Base-by-base conservation (phyloP, 805 yeast species). In the Starmerella apis region DNA sequence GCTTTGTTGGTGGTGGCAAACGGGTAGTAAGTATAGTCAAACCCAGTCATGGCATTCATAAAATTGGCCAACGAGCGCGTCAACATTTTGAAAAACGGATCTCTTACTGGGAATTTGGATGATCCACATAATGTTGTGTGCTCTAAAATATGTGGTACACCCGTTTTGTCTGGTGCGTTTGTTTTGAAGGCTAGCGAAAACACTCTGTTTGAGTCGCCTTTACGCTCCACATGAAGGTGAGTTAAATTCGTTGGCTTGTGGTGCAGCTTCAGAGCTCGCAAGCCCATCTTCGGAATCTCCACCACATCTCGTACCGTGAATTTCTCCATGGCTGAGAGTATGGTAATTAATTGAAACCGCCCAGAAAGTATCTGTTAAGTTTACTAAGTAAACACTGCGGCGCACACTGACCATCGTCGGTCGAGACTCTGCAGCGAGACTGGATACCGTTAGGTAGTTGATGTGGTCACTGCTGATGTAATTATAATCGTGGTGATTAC, bases 1-100 rank as follows among this genome's bases (percentile, higher is more conserved):
- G 76, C 77, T 38, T 67, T 64, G 65, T 92, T 92, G 10, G 97
- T 90, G 2, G 98, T 92, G 25, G 97, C 84, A 71, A 92, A 92
- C 4, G 98, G 98, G 61, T 84, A 92, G 65, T 80, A 88, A 0
- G 98, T 92, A 63, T 87, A 88, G 66, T 92, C 97, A 59, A 84
- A 88, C 20, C 95, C 98, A 0, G 98, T 92, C 96, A 92, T 86
- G 8, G 98, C 98, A 64, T 92, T 92, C 98, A 92, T 92, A 67
- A 87, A 92, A 64, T 86, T 92, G 30, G 96, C 80, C 60, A 92
- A 69, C n/a, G 96, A 86, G 56, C 96, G 70, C 65, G 87, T 90
- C 52, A 90, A 72, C 98, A 92, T 92, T 65, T 90, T 90, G 76
- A 92, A 92, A 66, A 92, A 92, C 1, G 98, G 98, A 67, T 92